Percentiles rank a stretch among this genome's conserved stretches.
These are phyloP conservation scores for Cunninghamia lanceolata DNA, from an alignment of 75 land plant genomes.

Conservation along the genomic window DNA sequence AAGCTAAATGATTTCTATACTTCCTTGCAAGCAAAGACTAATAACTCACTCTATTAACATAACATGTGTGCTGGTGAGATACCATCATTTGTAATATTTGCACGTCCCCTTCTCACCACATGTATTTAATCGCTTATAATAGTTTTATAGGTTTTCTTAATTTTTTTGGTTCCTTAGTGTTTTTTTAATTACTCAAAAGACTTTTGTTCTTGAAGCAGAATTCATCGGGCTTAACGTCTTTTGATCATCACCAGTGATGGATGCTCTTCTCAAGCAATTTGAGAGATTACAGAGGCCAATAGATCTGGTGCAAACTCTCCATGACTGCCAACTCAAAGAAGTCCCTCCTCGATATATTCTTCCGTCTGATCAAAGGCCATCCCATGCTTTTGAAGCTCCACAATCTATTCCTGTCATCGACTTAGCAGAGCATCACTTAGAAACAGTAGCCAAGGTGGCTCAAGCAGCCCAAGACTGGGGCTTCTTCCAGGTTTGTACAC, in stretches of 20 bases:
- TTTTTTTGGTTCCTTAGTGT: too few species aligned
- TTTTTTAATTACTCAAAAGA: too few species aligned
- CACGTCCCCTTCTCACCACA: too few species aligned
- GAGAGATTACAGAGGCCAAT: constrained; percentile 6
- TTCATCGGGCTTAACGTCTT: too few species aligned
- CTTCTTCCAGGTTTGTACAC: constrained; percentile 8
- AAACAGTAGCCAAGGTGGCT: background rate
- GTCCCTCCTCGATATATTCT: background rate
- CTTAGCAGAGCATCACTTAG: background rate
- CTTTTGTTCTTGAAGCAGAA: too few species aligned
- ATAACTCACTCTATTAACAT: too few species aligned
- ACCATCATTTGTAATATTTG: too few species aligned
- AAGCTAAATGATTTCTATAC: too few species aligned
- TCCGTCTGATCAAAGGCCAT: constrained; percentile 4
- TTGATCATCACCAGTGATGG: background rate
- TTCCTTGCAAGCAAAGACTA: too few species aligned
- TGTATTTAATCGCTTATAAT: too few species aligned
- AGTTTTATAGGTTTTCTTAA: too few species aligned
- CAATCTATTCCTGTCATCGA: constrained; percentile 9
- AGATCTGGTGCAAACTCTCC: constrained; percentile 1
- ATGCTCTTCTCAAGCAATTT: background rate
- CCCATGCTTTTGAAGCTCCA: background rate
- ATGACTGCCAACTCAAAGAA: background rate
- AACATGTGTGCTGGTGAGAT: too few species aligned
- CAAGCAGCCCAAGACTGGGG: constrained; percentile 13